Base-by-base conservation (phyloP, 176 grass and related monocot genomes). In the Zea mays region DNA sequence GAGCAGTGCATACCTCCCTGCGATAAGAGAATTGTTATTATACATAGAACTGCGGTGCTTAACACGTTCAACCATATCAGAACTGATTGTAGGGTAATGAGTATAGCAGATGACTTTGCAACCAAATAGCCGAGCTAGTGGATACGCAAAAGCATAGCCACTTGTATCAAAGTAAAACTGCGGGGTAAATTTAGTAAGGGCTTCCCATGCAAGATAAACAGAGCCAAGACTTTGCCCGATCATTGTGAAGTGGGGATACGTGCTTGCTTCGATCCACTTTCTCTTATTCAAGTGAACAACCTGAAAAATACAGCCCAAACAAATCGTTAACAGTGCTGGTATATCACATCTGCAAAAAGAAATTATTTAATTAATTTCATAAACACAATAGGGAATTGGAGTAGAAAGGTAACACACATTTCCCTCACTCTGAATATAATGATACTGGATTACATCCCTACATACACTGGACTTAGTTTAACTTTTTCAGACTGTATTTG, bases 11-110 rank as follows among this genome's bases (percentile, higher is more conserved):
- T 83, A 98, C 96, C 96, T 94, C 84, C 72, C 83, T 77, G 96
- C 81, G 47, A 98, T 89, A 79, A 56, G 76, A 72, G 87, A 81
- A 67, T 90, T 80, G 67, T 98, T 98, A 61, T 98, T 98, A 71
- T 98, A 98, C 92, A 98, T 94, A 65, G 81, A 92, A 69, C 57
- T 90, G 61, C 36, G 77, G 64, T 86, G 77, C 17, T 71, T 91
- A 86, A 98, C 91, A 79, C 92, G 92, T 54, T 86, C 83, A 80
- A 94, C 77, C 96, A 98, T 98, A 70, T 98, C 96, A 60, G 89
- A 90, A 80, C 96, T 98, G 78, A 98, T 94, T 73, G 96, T 94
- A 14, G 96, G 96, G 75, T 98, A 98, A 80, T 94, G 96, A 58
- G 96, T 94, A 58, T 94, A 98, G 74, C 81, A 90, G 45, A 98